A percentile compares a stretch with the other conserved stretches of the same genome.
Evolutionary conservation across 441 rosid species (phyloP).

Genomic region (Aquilaria agallochum): DNA sequence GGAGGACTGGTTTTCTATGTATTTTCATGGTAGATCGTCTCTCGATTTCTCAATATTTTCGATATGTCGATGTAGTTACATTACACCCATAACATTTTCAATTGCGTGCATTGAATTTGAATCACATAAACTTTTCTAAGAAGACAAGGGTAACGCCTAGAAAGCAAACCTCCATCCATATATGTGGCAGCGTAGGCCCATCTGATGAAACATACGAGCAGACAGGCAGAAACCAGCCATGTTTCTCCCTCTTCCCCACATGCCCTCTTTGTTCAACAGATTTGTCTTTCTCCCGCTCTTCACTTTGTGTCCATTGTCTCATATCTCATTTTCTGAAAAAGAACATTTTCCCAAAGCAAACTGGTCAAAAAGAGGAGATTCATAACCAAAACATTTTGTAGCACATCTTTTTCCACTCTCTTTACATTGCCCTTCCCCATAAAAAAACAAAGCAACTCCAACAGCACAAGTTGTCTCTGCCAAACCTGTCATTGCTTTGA

Average conservation of each 20-base stretch:
- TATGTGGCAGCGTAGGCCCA: constrained; percentile 19
- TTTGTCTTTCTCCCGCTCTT: constrained; percentile 14
- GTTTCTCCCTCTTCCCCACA: constrained; percentile 19
- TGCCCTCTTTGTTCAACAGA: constrained; percentile 20
- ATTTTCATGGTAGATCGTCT: no score
- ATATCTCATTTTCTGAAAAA: constrained; percentile 4
- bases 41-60: no score
- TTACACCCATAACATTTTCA: no score
- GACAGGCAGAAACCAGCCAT: constrained; percentile 31
- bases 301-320: constrained; percentile 8
- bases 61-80: no score
- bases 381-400: constrained; percentile 2
- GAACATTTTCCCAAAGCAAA: constrained; percentile 8
- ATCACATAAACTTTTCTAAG: background rate
- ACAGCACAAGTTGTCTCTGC: constrained; percentile 5
- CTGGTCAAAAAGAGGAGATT: constrained; percentile 10
- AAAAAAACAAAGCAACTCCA: background rate
- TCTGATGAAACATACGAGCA: constrained; percentile 18
- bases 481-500: constrained; percentile 17
- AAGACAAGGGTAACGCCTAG: background rate
- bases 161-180: constrained; percentile 5
- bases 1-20: no score
- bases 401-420: background rate
- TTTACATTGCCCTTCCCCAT: background rate
- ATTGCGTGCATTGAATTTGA: no score